These are phyloP conservation scores for Paramecium bursaria DNA, from an alignment of 73 alveolate genomes.

Conservation along the genomic window DNA sequence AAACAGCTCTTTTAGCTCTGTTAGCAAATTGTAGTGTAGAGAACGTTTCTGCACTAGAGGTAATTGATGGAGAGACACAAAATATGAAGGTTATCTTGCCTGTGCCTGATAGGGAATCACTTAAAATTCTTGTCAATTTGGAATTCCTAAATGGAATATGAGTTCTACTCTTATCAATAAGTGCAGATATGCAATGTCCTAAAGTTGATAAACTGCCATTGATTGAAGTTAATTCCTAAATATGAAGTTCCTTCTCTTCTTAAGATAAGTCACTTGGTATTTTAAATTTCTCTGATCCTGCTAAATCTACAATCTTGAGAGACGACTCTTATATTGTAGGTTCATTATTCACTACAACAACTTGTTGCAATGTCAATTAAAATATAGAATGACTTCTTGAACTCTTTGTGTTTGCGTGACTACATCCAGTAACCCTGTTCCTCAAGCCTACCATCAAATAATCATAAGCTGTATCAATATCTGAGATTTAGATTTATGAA, in stretches of 20 bases:
- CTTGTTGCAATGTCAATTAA: constrained; percentile 56
- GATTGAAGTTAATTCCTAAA: constrained; percentile 72
- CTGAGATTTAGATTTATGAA: constrained; percentile 16
- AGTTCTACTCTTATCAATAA: constrained; percentile 87
- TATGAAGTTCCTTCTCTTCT: constrained; percentile 64
- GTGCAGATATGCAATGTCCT: constrained; percentile 98
- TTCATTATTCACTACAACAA: constrained; percentile 47
- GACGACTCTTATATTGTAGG: constrained; percentile 43
- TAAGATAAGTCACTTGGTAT: constrained; percentile 70
- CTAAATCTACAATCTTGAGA: constrained; percentile 83
- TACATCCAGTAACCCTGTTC: constrained; percentile 70
- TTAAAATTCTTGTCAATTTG: constrained; percentile 93
- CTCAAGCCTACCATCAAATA: constrained; percentile 66
- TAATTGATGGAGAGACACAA: constrained; percentile 69
- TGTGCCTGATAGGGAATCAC: constrained; percentile 97
- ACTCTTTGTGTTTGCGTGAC: constrained; percentile 67
- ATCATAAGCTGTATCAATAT: constrained; percentile 68
- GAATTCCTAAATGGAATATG: constrained; percentile 98
- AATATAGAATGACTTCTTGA: constrained; percentile 68
- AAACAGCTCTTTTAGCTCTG: constrained; percentile 71
- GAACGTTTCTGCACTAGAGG: constrained; percentile 66
- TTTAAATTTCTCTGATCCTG: constrained; percentile 89
- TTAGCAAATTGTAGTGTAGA: constrained; percentile 77
- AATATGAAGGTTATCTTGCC: constrained; percentile 90
- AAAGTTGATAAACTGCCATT: constrained; percentile 93